Conservation (phyloP, 345 rosid genomes). For the Nasturtium officinale region DNA sequence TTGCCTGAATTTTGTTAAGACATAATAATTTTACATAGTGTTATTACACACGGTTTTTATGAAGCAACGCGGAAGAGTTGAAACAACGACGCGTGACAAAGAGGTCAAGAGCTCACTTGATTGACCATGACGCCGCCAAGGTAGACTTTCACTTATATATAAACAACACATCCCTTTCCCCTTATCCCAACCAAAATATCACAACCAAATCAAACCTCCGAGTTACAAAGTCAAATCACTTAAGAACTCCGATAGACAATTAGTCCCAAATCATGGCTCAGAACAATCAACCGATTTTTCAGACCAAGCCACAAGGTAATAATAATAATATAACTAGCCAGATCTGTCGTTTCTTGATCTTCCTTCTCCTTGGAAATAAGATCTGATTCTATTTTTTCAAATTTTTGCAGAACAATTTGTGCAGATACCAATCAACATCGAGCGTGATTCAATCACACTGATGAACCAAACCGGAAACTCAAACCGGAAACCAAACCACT, state of each 20-base stretch:
- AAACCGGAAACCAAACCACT: slow-evolving; percentile 43
- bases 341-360: slow-evolving; percentile 8
- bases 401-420: slow-evolving; percentile 34
- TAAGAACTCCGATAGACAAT: slow-evolving; percentile 1
- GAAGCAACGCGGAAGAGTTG: slow-evolving; percentile 6
- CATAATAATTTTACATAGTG: not conserved
- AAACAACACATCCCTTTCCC: slow-evolving; percentile 13
- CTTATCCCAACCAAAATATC: slow-evolving; percentile 9
- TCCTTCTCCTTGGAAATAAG: not conserved
- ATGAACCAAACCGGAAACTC: slow-evolving; percentile 28
- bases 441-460: slow-evolving; percentile 30
- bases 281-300: slow-evolving; percentile 31
- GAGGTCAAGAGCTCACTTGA: slow-evolving; percentile 6
- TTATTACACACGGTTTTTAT: not conserved
- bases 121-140: slow-evolving; percentile 38
- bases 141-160: slow-evolving; percentile 6
- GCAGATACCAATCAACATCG: slow-evolving; percentile 40
- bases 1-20: not conserved
- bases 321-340: not conserved
- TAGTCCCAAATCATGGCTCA: slow-evolving; percentile 38
- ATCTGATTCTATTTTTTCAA: slow-evolving; percentile 1
- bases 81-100: slow-evolving; percentile 34
- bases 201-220: not conserved
- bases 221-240: not conserved
- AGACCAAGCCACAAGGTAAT: slow-evolving; percentile 38